These are phyloP conservation scores for Lodderomyces metapsilosis DNA, from an alignment of 1,139 yeast species.

Conservation along the genomic window DNA sequence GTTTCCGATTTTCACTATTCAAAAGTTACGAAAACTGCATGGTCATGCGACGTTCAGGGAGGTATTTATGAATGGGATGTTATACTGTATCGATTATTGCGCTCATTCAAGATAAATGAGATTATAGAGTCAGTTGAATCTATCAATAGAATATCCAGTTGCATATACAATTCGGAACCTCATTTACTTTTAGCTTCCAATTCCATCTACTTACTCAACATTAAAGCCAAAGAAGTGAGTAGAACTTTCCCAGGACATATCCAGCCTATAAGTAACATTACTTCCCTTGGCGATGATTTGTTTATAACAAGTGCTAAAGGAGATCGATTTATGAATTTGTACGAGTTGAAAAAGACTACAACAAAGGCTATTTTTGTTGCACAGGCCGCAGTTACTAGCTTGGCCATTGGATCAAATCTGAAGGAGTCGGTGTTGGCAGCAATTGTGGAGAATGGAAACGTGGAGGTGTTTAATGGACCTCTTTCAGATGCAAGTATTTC, in stretches of 20 bases:
- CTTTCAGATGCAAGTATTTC: slow-evolving; percentile 24
- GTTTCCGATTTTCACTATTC: slow-evolving; percentile 55
- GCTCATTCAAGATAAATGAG: slow-evolving; percentile 44
- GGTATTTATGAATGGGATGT: slow-evolving; percentile 65
- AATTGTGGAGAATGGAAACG: slow-evolving; percentile 64
- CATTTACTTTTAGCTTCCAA: slow-evolving; percentile 65
- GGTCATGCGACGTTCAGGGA: slow-evolving; percentile 68
- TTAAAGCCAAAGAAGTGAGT: slow-evolving; percentile 32
- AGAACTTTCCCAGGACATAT: slow-evolving; percentile 72
- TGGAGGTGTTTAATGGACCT: slow-evolving; percentile 65
- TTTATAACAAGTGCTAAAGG: slow-evolving; percentile 69
- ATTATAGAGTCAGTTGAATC: slow-evolving; percentile 34
- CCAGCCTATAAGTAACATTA: slow-evolving; percentile 54
- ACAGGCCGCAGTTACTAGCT: slow-evolving; percentile 45
- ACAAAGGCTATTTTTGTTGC: slow-evolving; percentile 61
- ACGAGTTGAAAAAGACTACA: slow-evolving; percentile 46
- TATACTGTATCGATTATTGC: slow-evolving; percentile 35
- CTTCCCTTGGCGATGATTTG: slow-evolving; percentile 36
- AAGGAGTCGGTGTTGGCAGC: slow-evolving; percentile 49
- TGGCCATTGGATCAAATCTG: slow-evolving; percentile 22
- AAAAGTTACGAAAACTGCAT: slow-evolving; percentile 42
- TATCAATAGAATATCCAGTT: slow-evolving; percentile 33
- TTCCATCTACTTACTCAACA: slow-evolving; percentile 53
- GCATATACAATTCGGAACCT: slow-evolving; percentile 34
- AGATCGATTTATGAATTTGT: slow-evolving; percentile 77